Evolutionary conservation across 345 rosid genomes (phyloP).

Genomic region (Hibiscus mutabilis): DNA sequence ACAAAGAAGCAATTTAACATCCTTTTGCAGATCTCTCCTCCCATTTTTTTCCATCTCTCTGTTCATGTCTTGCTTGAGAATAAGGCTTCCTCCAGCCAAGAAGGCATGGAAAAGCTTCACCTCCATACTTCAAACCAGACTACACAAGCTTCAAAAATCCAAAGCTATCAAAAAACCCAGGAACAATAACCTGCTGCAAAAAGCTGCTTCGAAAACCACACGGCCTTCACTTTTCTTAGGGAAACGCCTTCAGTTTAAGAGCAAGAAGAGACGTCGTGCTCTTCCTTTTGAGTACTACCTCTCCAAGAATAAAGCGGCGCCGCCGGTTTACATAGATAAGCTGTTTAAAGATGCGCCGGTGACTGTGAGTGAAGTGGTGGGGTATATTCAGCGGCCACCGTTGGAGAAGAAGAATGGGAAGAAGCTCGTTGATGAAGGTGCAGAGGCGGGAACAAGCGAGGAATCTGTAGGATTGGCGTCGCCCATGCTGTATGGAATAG

Average conservation of each 20-base stretch:
- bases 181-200: neutral
- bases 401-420: conserved; percentile 4
- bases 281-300: conserved; percentile 24
- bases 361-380: conserved; percentile 20
- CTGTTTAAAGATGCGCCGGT: conserved; percentile 30
- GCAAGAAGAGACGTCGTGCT: conserved; percentile 14
- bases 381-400: neutral
- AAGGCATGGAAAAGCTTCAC: conserved; percentile 71
- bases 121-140: conserved; percentile 40
- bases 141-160: conserved; percentile 37
- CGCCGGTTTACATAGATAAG: conserved; percentile 48
- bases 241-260: conserved; percentile 4
- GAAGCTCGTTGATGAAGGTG: conserved; percentile 8
- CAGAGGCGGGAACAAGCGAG: conserved; percentile 21
- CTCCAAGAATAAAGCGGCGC: conserved; percentile 30
- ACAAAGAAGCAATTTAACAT: conserved; percentile 2
- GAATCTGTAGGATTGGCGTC: conserved; percentile 39
- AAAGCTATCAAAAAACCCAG: conserved; percentile 31
- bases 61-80: conserved; percentile 48
- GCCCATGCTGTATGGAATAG: conserved; percentile 48
- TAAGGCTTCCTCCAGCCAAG: conserved; percentile 49
- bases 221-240: conserved; percentile 11
- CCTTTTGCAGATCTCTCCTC: neutral
- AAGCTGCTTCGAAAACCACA: neutral
- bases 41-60: neutral